phyloP scores from a whole-genome alignment of 2,329 filamentous ascomycete genomes.

The Nigrospora osmanthi region DNA sequence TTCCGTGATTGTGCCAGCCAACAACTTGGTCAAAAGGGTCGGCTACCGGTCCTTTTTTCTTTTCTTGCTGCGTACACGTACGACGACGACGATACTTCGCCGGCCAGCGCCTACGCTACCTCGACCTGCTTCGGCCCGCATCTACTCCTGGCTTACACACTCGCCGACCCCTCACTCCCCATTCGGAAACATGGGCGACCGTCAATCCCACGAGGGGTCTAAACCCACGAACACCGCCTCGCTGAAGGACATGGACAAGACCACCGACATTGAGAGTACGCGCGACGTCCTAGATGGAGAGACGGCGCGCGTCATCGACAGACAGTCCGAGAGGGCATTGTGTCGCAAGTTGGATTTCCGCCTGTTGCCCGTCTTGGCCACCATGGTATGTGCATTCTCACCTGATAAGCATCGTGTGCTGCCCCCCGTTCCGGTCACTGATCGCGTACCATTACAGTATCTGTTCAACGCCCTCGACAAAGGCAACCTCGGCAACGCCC shows the following conservation, averaged over 20 bases:
- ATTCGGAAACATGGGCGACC: too few relatives aligned
- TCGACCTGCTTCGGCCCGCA: too few relatives aligned
- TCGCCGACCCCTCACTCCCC: too few relatives aligned
- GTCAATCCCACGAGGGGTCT: too few relatives aligned
- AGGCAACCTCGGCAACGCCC: slow-evolving; percentile 46
- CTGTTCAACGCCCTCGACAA: slow-evolving; percentile 41
- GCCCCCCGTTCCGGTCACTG: background rate
- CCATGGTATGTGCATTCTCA: slow-evolving; percentile 33
- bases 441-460: slow-evolving; percentile 15
- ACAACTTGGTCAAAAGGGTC: too few relatives aligned
- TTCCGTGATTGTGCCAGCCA: too few relatives aligned
- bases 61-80: too few relatives aligned
- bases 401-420: background rate
- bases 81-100: too few relatives aligned
- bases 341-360: slow-evolving; percentile 48
- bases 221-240: too few relatives aligned
- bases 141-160: too few relatives aligned
- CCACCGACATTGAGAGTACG: slow-evolving; percentile 13
- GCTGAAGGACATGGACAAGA: background rate
- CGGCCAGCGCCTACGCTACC: too few relatives aligned
- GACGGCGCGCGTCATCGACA: slow-evolving; percentile 24
- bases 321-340: slow-evolving; percentile 37
- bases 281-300: slow-evolving; percentile 25
- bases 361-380: slow-evolving; percentile 42
- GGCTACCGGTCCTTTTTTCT: too few relatives aligned